Evolutionary conservation across 164 flowering plant genomes (phyloP), one percentile per base, ranked within the genome.

Genomic region (grape (Vitis vinifera)): DNA sequence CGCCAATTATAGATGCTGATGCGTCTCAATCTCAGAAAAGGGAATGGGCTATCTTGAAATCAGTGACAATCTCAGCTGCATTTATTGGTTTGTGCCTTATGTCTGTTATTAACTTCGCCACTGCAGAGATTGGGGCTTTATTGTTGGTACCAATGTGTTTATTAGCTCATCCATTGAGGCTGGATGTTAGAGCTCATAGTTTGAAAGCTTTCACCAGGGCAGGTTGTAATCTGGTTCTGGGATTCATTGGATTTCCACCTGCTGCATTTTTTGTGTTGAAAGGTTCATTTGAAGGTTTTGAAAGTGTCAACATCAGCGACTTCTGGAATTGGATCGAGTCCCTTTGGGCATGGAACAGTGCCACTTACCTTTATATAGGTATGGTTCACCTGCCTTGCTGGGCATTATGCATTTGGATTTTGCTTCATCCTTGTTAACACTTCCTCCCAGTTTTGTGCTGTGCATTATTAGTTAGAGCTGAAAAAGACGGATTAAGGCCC

Each of bases 301-400:
- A 59, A 17, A 65, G 72, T 15, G 23, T 76, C 59, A 69, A 63
- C 70, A 31, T 85, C 12, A 92, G 90, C 29, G 91, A 90, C 23
- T 89, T 90, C 79, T 93, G 98, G 98, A 83, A 19, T 19, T 93
- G 98, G 97, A 76, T 81, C 15, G 97, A 90, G 76, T 83, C 93
- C 52, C 90, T 95, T 47, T 91, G 97, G 97, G 82, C 78, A 31
- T 91, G 97, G 98, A 91, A 85, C 68, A 90, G 99, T 79, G 99
- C 98, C 11, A 93, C 97, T 63, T 95, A 93, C 75, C 88, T 95
- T 11, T 95, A 86, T 65, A 68, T 92, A 44, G 76, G 82, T 68
- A 74, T 90, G 82, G 88, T 88, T 66, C 93, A 91, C 77, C 86
- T 88, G 30, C 94, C 90, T 27, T 88, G 89, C 77, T 89, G 90